Conservation (phyloP, 2,329 filamentous ascomycete species). For the Rhinocladiella similis region DNA sequence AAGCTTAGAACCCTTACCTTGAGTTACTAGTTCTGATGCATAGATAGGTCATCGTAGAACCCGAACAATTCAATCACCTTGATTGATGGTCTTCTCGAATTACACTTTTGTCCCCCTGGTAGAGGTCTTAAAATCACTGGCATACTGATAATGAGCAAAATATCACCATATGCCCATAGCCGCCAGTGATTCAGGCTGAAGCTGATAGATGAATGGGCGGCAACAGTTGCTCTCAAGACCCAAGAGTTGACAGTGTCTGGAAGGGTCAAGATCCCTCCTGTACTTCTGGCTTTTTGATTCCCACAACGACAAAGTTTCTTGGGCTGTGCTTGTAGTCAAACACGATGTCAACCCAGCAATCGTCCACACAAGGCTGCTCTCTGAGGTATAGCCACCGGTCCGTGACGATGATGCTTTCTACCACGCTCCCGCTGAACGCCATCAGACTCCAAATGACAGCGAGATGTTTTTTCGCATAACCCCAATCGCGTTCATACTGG, state of each 20-base stretch:
- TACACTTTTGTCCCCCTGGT: too few species aligned
- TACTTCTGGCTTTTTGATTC: slow-evolving; percentile 65
- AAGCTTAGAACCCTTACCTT: neutral
- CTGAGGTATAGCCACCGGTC: slow-evolving; percentile 86
- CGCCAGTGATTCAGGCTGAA: too few species aligned
- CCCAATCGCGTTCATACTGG: slow-evolving; percentile 66
- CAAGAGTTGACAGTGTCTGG: too few species aligned
- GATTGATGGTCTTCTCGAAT: too few species aligned
- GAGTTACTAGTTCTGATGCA: neutral
- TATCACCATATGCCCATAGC: too few species aligned
- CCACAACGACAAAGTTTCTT: slow-evolving; percentile 88
- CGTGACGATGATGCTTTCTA: slow-evolving; percentile 85
- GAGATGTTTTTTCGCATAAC: slow-evolving; percentile 72
- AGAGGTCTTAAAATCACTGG: too few species aligned
- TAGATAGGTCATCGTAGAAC: too few species aligned
- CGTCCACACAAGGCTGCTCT: slow-evolving; percentile 72
- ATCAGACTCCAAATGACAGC: slow-evolving; percentile 91
- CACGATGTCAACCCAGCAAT: slow-evolving; percentile 88
- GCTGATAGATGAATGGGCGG: too few species aligned
- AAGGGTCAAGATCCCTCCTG: neutral
- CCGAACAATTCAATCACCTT: too few species aligned
- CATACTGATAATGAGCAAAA: too few species aligned
- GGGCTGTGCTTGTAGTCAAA: slow-evolving; percentile 88
- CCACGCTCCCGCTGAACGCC: slow-evolving; percentile 88
- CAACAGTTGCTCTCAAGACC: too few species aligned